A percentile compares a stretch with the other conserved stretches of the same genome.
These are phyloP conservation scores for Auricularia sp. DNA, from an alignment of 768 basidiomycete genomes.

Conservation along the genomic window DNA sequence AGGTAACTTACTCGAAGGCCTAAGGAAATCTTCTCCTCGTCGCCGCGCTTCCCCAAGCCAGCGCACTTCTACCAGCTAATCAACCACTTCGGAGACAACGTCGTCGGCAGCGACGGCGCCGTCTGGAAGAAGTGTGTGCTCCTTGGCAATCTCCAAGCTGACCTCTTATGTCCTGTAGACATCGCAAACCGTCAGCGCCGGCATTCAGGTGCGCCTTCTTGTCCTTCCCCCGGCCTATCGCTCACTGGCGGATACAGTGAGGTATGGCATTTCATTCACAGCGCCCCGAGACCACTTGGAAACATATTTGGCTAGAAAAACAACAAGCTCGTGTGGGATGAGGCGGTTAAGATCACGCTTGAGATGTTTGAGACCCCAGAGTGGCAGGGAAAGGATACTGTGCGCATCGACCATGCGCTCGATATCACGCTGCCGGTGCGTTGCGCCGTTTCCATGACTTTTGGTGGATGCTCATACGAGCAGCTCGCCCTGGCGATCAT, in stretches of 20 bases:
- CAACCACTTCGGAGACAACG: background rate
- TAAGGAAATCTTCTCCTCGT: background rate
- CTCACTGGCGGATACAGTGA: background rate
- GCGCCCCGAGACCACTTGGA: background rate
- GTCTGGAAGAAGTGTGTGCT: background rate
- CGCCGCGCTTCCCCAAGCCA: background rate
- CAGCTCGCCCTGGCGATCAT: background rate
- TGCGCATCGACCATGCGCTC: constrained; percentile 35
- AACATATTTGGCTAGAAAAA: constrained; percentile 16
- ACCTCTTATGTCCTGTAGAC: background rate
- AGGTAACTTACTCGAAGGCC: background rate
- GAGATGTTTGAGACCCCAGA: constrained; percentile 33
- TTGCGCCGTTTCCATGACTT: background rate
- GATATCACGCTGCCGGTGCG: constrained; percentile 46
- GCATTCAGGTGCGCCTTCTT: background rate
- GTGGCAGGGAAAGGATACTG: constrained; percentile 33
- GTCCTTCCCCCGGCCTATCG: no score
- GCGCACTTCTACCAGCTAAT: background rate
- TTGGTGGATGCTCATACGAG: background rate
- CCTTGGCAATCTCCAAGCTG: background rate
- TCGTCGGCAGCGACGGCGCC: background rate
- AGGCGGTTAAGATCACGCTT: constrained; percentile 31
- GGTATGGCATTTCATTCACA: background rate
- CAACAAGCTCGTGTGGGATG: constrained; percentile 38
- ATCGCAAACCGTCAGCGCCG: background rate